phyloP scores from a whole-genome alignment of 331 rosid species.

The Stylosanthes scabra region DNA sequence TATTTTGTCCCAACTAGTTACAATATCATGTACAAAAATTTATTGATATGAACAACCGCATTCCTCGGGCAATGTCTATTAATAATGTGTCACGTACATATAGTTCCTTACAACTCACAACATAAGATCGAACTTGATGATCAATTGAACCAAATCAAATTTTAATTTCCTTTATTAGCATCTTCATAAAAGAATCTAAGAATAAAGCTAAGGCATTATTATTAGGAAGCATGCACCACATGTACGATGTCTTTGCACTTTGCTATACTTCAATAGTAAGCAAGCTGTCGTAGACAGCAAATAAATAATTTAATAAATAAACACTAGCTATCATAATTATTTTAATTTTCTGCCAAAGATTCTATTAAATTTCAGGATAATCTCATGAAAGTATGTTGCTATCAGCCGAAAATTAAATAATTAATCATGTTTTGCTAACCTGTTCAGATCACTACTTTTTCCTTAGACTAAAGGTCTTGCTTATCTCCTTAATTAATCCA shows the following conservation, averaged over 20 bases:
- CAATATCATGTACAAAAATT: neutral
- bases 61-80: neutral
- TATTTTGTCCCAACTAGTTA: neutral
- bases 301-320: too few species aligned
- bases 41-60: neutral
- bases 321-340: neutral
- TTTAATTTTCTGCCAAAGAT: neutral
- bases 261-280: neutral
- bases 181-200: neutral
- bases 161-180: neutral
- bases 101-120: constrained; percentile 1
- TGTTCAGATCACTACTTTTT: too few species aligned
- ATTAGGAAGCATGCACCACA: neutral
- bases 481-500: too few species aligned
- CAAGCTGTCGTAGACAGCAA: constrained; percentile 19
- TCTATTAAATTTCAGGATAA: neutral
- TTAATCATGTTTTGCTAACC: too few species aligned
- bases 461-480: too few species aligned
- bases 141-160: constrained; percentile 6
- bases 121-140: neutral
- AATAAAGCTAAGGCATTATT: constrained; percentile 1
- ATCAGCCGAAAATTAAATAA: too few species aligned
- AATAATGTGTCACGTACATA: neutral
- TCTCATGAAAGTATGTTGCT: too few species aligned
- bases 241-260: constrained; percentile 3